Evolutionary conservation across 176 grass and related monocot species (phyloP).

Genomic region (Triticum urartu): DNA sequence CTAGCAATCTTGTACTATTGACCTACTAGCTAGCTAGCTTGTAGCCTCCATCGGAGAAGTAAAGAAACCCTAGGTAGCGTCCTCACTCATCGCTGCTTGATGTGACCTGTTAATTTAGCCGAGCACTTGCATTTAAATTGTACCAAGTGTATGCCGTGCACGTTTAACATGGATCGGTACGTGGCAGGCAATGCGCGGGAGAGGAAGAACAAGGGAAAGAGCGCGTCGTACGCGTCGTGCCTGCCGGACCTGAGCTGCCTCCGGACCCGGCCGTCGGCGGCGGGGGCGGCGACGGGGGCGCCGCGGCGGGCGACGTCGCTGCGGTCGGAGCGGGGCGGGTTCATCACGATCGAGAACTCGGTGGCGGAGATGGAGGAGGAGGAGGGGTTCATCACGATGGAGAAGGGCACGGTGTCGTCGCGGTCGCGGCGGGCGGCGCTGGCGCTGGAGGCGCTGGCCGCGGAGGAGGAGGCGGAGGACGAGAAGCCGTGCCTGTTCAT

Average conservation of each 20-base stretch:
- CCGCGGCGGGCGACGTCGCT: constrained; percentile 42
- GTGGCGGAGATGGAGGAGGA: constrained; percentile 54
- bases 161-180: background rate
- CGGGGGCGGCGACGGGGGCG: constrained; percentile 7
- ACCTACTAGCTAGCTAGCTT: too few species aligned
- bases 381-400: constrained; percentile 86
- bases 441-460: constrained; percentile 28
- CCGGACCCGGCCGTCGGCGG: constrained; percentile 38
- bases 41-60: constrained; percentile 11
- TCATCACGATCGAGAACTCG: constrained; percentile 98
- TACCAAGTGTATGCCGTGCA: background rate
- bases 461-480: constrained; percentile 43
- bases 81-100: background rate
- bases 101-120: background rate
- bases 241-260: constrained; percentile 83
- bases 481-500: constrained; percentile 82
- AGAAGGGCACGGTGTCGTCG: constrained; percentile 65
- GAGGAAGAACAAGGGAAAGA: constrained; percentile 59
- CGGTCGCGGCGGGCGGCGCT: constrained; percentile 25
- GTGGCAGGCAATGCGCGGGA: constrained; percentile 32
- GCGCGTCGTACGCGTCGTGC: constrained; percentile 50
- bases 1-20: background rate
- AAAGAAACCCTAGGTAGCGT: background rate
- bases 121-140: background rate
- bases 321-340: constrained; percentile 55